phyloP scores from a whole-genome alignment of 2,329 filamentous ascomycete species.

The Dactylonectria macrodidyma region DNA sequence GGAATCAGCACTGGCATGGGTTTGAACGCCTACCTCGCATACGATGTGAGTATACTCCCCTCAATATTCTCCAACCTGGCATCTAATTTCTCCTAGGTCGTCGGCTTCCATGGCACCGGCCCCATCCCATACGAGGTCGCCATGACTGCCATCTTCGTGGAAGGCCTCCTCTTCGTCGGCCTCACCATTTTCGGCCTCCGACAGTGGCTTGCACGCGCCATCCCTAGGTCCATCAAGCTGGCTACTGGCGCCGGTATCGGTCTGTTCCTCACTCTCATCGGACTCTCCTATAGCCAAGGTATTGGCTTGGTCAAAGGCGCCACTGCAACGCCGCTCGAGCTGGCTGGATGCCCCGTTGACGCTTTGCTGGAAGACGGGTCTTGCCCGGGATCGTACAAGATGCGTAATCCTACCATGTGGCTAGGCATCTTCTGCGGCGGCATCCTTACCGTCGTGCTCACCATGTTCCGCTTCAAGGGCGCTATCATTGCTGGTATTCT shows the following conservation, averaged over 20 bases:
- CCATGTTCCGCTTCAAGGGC: conserved; percentile 92
- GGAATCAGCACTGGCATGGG: conserved; percentile 50
- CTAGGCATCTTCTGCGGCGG: conserved; percentile 90
- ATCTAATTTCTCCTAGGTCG: conserved; percentile 50
- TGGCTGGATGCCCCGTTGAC: conserved; percentile 75
- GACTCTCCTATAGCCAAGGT: conserved; percentile 84
- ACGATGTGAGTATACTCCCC: not conserved
- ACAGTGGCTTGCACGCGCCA: conserved; percentile 89
- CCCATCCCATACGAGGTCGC: conserved; percentile 82
- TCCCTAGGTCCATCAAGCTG: conserved; percentile 88
- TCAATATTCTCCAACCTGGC: not conserved
- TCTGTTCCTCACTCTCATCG: conserved; percentile 83
- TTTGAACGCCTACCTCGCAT: conserved; percentile 90
- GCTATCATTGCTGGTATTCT: conserved; percentile 88
- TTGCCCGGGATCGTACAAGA: conserved; percentile 77
- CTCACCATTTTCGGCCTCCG: conserved; percentile 86
- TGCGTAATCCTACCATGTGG: conserved; percentile 89
- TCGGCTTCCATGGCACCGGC: conserved; percentile 82
- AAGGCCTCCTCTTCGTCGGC: conserved; percentile 87
- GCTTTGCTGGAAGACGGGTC: conserved; percentile 61
- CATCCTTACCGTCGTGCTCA: conserved; percentile 82
- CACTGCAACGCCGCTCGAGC: conserved; percentile 76
- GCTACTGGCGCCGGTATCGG: conserved; percentile 90
- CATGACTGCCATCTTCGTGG: conserved; percentile 88
- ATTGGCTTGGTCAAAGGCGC: conserved; percentile 84